phyloP scores from a whole-genome alignment of 805 yeast genomes.

The Cyberlindnera mycetangii region DNA sequence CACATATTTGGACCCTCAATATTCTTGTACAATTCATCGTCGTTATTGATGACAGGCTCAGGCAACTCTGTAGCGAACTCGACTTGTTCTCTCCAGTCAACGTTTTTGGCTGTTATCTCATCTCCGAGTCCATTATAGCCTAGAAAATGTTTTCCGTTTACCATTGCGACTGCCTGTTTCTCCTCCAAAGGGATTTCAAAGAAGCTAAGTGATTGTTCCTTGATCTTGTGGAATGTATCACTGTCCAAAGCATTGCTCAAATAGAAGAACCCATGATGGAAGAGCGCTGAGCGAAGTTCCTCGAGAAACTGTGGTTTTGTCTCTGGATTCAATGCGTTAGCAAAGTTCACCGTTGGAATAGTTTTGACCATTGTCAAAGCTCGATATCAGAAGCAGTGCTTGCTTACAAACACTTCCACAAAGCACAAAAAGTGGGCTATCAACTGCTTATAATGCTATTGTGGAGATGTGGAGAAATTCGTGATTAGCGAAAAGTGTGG shows the following conservation, averaged over 20 bases:
- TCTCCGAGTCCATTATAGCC: conserved; percentile 46
- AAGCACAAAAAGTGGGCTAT: neutral
- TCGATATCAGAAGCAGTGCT: neutral
- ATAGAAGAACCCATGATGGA: conserved; percentile 45
- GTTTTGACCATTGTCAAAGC: neutral
- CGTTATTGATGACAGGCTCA: conserved; percentile 25
- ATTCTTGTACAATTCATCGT: conserved; percentile 37
- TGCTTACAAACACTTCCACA: no score
- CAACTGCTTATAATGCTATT: neutral
- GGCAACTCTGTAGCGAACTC: conserved; percentile 52
- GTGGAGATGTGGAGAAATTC: conserved; percentile 4
- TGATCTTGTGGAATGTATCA: conserved; percentile 25
- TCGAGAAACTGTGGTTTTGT: conserved; percentile 30
- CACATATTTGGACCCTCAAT: conserved; percentile 47
- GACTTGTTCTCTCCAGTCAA: conserved; percentile 51
- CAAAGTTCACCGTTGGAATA: conserved; percentile 45
- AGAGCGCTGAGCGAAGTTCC: conserved; percentile 45
- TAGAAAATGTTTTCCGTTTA: conserved; percentile 41
- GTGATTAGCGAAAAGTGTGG: conserved; percentile 1
- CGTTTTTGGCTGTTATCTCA: conserved; percentile 42
- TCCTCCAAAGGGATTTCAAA: conserved; percentile 39
- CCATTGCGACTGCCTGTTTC: conserved; percentile 40
- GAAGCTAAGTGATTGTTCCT: conserved; percentile 34
- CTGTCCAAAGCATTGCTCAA: conserved; percentile 43
- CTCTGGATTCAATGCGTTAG: conserved; percentile 37